Base-by-base conservation (phyloP, 2,329 filamentous ascomycete genomes). In the Lecanicillium sp. region DNA sequence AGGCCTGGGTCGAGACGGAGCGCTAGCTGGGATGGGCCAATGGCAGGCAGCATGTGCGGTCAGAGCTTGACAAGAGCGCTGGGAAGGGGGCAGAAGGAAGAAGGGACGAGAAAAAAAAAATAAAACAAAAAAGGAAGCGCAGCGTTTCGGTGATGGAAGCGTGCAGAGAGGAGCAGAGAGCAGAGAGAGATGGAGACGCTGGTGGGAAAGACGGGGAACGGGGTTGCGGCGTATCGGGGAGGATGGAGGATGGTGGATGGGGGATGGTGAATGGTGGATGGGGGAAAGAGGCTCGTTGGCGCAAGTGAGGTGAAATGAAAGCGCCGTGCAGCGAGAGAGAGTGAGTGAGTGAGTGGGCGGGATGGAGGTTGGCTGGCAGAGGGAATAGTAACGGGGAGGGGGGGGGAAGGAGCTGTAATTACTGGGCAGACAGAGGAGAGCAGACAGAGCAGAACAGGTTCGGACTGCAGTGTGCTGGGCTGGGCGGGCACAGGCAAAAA, bases 141-240 rank as follows among this genome's bases (percentile, higher is more conserved):
- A 41, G 29, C 37, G 45, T 41, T 27, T 26, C 26, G 23, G 12
- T 12, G 45, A 42, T 29, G 32, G 38, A 24, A 10, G 21, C 29
- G 8, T 23, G 14, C 14, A 17, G 30, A 21, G 32, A 35, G 35
- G 29, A 19, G 38, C 41, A 42, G 49, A 52, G 58, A 54, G 54
- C n/a, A n/a, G n/a, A 32, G 44, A 23, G 26, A 32, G 26, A 39
- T 46, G 44, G 14, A 45, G n/a, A 29, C 23, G 23, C n/a, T n/a
- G n/a, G n/a, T n/a, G n/a, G n/a, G n/a, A n/a, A n/a, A n/a, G 44
- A 27, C 23, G 44, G 26, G 35, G 27, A 32, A 23, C 35, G 23
- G 42, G 33, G 29, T n/a, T 30, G 42, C 35, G 35, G 44, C 44
- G 44, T 46, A 46, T 46, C 44, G 44, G 44, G 39, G n/a, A n/a